phyloP scores from a whole-genome alignment of 306 rosid genomes.

The Rubus parviflorus region DNA sequence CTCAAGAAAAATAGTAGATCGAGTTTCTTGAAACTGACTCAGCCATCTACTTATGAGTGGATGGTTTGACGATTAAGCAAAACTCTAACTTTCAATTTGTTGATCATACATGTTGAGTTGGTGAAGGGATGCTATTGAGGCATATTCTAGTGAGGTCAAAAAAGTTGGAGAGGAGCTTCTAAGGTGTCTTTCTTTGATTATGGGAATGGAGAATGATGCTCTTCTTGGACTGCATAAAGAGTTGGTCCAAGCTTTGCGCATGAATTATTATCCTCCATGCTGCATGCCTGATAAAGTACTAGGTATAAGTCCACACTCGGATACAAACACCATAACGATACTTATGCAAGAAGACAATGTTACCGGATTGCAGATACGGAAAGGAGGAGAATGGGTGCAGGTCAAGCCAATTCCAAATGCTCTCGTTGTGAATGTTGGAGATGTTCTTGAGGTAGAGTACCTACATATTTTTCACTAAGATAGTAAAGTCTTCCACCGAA shows the following conservation, averaged over 20 bases:
- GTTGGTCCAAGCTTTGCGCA: conserved; percentile 17
- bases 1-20: no score
- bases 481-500: no score
- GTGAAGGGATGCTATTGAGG: conserved; percentile 34
- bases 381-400: conserved; percentile 39
- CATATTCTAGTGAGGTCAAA: conserved; percentile 36
- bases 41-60: no score
- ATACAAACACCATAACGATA: conserved; percentile 37
- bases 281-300: conserved; percentile 37
- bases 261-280: conserved; percentile 46
- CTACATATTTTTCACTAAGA: no score
- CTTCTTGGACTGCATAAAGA: conserved; percentile 37
- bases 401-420: conserved; percentile 28
- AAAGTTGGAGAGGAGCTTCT: conserved; percentile 31
- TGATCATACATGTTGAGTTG: neutral
- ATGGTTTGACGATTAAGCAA: no score
- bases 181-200: conserved; percentile 25
- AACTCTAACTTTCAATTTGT: no score
- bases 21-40: no score
- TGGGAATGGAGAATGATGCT: conserved; percentile 37
- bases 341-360: conserved; percentile 42
- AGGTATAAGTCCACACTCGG: conserved; percentile 48
- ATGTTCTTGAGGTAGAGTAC: conserved; percentile 10
- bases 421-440: conserved; percentile 43
- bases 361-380: conserved; percentile 36